Percentiles rank a stretch among this genome's conserved stretches.
Conservation (phyloP, 1,284 basidiomycete species). For the Caloboletus firmus region DNA sequence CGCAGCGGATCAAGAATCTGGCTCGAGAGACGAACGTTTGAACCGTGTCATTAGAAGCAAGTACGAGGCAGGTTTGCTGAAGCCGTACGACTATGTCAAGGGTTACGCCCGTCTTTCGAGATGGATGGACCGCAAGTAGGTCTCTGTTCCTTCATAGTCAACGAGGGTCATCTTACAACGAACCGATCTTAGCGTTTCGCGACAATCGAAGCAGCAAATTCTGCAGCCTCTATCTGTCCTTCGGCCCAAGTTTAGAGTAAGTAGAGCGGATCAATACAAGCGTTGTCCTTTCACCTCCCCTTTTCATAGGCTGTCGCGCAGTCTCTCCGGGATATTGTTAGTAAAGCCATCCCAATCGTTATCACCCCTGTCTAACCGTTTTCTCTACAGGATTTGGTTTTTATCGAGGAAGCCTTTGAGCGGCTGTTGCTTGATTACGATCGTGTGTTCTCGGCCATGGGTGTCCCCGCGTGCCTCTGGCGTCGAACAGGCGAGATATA, state of each 20-base stretch:
- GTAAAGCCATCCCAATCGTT: conserved; percentile 18
- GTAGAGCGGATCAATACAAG: conserved; percentile 16
- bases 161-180: not conserved
- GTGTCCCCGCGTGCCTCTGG: conserved; percentile 97
- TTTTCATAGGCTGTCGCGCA: conserved; percentile 76
- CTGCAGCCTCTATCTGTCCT: conserved; percentile 87
- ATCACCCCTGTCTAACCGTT: not conserved
- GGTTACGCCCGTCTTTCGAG: conserved; percentile 86
- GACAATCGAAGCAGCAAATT: conserved; percentile 88
- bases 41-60: conserved; percentile 94
- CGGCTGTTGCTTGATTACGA: conserved; percentile 94
- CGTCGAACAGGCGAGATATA: conserved; percentile 97
- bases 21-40: conserved; percentile 87
- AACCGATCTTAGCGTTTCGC: conserved; percentile 64
- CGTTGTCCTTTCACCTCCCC: not conserved
- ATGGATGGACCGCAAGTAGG: conserved; percentile 94
- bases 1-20: conserved; percentile 92
- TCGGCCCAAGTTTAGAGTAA: conserved; percentile 87
- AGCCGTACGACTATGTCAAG: conserved; percentile 96
- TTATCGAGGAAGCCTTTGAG: conserved; percentile 97
- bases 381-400: conserved; percentile 78
- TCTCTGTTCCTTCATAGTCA: not conserved
- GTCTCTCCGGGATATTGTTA: conserved; percentile 81
- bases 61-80: conserved; percentile 93
- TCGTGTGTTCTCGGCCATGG: conserved; percentile 93